Conservation (phyloP, 768 basidiomycete species). For the Auriscalpium vulgare region DNA sequence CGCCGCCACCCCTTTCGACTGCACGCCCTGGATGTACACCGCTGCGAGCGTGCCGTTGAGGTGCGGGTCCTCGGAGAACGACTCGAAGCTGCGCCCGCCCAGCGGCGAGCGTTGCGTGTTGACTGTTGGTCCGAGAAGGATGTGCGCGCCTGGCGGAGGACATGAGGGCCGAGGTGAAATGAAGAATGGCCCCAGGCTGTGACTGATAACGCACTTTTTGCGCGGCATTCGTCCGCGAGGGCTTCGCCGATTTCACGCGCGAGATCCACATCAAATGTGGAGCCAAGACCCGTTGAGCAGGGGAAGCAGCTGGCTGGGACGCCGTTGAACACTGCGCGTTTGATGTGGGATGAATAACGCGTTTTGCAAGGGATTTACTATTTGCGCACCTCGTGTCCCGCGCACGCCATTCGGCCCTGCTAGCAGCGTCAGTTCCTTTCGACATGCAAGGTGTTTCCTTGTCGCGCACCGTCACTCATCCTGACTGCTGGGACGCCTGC, state of each 20-base stretch:
- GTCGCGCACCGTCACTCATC: slow-evolving; percentile 36
- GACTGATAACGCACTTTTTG: slow-evolving; percentile 30
- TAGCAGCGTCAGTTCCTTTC: neutral
- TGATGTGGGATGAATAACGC: neutral
- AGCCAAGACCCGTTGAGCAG: slow-evolving; percentile 45
- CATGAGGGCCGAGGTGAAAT: neutral
- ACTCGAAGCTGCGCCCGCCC: slow-evolving; percentile 52
- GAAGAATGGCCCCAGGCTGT: neutral
- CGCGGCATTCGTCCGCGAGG: slow-evolving; percentile 44
- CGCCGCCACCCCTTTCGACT: slow-evolving; percentile 47
- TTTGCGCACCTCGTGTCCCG: slow-evolving; percentile 31
- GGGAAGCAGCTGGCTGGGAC: slow-evolving; percentile 52
- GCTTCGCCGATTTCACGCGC: slow-evolving; percentile 39
- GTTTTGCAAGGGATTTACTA: neutral
- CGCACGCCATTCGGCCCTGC: slow-evolving; percentile 42
- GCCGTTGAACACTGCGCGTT: slow-evolving; percentile 41
- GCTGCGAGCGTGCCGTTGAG: slow-evolving; percentile 49
- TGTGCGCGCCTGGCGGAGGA: slow-evolving; percentile 27
- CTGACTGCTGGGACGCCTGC: slow-evolving; percentile 34
- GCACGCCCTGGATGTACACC: slow-evolving; percentile 55
- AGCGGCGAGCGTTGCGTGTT: slow-evolving; percentile 57
- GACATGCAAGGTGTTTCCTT: neutral
- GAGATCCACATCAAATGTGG: slow-evolving; percentile 47
- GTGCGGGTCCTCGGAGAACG: slow-evolving; percentile 55
- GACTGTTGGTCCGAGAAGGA: slow-evolving; percentile 55